Percentiles rank a stretch among this genome's conserved stretches.
These are phyloP conservation scores for Aureobasidium musti DNA, from an alignment of 2,329 filamentous ascomycete species.

Conservation along the genomic window DNA sequence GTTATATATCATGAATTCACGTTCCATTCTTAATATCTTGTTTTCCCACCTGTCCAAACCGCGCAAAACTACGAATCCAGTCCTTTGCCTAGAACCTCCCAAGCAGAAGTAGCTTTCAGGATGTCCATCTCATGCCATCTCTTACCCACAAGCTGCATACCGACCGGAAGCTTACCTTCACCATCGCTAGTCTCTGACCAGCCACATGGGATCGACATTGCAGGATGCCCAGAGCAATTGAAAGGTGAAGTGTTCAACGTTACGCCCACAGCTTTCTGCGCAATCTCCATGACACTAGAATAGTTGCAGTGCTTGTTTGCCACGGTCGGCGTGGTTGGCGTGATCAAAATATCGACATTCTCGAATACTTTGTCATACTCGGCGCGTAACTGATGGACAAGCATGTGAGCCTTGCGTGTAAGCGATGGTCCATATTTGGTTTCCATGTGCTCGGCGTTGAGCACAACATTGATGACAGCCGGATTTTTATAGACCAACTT, in stretches of 20 bases:
- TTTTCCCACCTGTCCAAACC: not conserved
- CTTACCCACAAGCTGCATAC: constrained; percentile 44
- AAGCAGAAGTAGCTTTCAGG: constrained; percentile 42
- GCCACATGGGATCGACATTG: constrained; percentile 51
- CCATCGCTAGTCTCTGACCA: constrained; percentile 37
- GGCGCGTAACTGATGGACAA: constrained; percentile 51
- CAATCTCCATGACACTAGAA: constrained; percentile 41
- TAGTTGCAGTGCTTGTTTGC: constrained; percentile 46
- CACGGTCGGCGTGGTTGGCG: constrained; percentile 52
- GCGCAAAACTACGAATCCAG: constrained; percentile 6
- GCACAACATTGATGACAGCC: constrained; percentile 49
- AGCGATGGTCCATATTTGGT: constrained; percentile 39
- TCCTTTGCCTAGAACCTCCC: constrained; percentile 40
- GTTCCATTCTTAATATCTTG: not conserved
- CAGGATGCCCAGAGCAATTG: constrained; percentile 56
- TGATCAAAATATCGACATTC: constrained; percentile 53
- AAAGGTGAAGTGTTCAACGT: constrained; percentile 51
- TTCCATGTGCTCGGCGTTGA: constrained; percentile 44
- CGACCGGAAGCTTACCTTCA: constrained; percentile 40
- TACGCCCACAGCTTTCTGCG: constrained; percentile 45
- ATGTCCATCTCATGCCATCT: constrained; percentile 42
- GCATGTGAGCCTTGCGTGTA: constrained; percentile 51
- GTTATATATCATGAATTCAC: constrained; percentile 26
- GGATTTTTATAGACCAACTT: constrained; percentile 49
- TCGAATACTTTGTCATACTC: constrained; percentile 52